Evolutionary conservation across 2,329 filamentous ascomycete species (phyloP).

Genomic region (Teratosphaeria viscida): DNA sequence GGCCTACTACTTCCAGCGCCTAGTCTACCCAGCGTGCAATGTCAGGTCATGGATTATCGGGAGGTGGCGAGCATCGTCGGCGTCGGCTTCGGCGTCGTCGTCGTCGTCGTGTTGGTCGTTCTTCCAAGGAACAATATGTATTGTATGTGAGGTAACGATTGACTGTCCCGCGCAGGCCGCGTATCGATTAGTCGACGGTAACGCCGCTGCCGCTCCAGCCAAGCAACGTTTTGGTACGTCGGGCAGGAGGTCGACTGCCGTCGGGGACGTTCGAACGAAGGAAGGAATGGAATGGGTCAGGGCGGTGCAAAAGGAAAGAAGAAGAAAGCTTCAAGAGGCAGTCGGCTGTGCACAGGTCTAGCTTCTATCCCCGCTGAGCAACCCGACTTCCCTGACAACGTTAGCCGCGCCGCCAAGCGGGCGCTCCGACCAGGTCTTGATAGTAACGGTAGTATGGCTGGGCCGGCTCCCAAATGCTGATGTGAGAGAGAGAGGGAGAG

Average conservation of each 20-base stretch:
- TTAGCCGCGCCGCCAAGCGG: constrained; percentile 1
- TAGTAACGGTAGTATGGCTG: neutral
- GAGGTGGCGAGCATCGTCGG: constrained; percentile 2
- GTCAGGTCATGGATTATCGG: neutral
- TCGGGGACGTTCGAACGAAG: neutral
- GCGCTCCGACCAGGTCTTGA: neutral
- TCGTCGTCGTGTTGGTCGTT: neutral
- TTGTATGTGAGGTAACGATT: neutral
- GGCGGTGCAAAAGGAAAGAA: neutral
- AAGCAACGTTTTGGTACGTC: neutral
- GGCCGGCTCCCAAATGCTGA: neutral
- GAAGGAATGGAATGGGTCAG: neutral
- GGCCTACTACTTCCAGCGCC: constrained; percentile 4
- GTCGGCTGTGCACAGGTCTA: neutral
- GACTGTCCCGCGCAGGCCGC: neutral
- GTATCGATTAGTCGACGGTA: neutral
- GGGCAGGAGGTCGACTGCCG: constrained; percentile 9
- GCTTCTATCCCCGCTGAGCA: constrained; percentile 1
- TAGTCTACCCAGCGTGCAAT: neutral
- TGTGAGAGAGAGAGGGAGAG: neutral
- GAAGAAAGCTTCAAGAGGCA: neutral
- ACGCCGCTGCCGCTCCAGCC: constrained; percentile 1
- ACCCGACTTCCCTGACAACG: constrained; percentile 1
- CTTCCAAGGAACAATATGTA: neutral
- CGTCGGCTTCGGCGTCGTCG: neutral